Conservation (phyloP, 139 green algal species). For the Chloropicon primus region DNA sequence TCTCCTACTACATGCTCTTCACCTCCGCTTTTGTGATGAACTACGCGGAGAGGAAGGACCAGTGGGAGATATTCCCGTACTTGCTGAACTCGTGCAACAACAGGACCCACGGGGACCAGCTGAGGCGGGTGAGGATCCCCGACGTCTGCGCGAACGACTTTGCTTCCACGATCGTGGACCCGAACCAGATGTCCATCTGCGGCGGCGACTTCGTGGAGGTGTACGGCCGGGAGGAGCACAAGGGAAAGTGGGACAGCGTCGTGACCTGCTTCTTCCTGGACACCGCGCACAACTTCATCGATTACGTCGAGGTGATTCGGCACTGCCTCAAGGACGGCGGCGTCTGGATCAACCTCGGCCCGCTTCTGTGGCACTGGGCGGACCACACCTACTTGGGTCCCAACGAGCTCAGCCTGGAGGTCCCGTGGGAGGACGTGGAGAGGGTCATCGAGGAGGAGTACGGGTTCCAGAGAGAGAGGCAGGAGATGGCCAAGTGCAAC, state of each 20-base stretch:
- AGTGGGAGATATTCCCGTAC: conserved; percentile 68
- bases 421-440: neutral
- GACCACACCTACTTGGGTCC: conserved; percentile 30
- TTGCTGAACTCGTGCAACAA: conserved; percentile 55
- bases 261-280: conserved; percentile 97
- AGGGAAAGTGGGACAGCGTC: conserved; percentile 67
- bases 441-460: neutral
- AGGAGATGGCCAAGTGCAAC: neutral
- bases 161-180: neutral
- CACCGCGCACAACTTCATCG: conserved; percentile 93
- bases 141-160: conserved; percentile 5
- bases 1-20: conserved; percentile 94
- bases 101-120: conserved; percentile 45
- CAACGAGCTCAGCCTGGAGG: conserved; percentile 45
- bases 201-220: conserved; percentile 94
- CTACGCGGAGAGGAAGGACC: conserved; percentile 10
- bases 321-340: conserved; percentile 39
- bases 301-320: conserved; percentile 75
- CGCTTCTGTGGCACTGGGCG: conserved; percentile 91
- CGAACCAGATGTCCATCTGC: conserved; percentile 71
- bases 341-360: conserved; percentile 82
- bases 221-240: conserved; percentile 39
- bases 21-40: conserved; percentile 82
- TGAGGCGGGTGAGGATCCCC: conserved; percentile 40
- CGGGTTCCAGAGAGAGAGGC: neutral